phyloP scores from a whole-genome alignment of 257 asterid species.

The Solanum ossicruentum region DNA sequence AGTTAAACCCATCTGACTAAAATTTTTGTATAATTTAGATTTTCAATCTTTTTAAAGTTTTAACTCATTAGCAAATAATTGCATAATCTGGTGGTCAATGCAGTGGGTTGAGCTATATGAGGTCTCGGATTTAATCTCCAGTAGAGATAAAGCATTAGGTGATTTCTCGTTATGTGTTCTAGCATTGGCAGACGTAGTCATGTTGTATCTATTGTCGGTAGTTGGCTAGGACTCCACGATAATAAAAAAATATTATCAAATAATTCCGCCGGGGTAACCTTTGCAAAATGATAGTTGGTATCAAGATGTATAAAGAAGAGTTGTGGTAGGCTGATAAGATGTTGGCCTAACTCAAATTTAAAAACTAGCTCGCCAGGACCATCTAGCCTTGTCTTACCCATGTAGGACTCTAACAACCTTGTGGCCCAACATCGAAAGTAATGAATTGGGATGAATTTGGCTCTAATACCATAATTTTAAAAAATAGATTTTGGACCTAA shows the following conservation, averaged over 20 bases:
- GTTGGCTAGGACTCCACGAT: background rate
- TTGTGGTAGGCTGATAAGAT: background rate
- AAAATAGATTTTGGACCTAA: background rate
- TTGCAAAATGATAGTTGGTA: background rate
- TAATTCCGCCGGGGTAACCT: background rate
- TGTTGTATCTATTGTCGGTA: background rate
- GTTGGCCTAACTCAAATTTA: background rate
- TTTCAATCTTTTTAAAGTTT: background rate
- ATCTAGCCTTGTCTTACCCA: background rate
- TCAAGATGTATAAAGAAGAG: background rate
- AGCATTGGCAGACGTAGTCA: background rate
- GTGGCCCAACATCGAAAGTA: background rate
- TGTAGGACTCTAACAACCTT: background rate
- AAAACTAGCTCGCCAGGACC: background rate
- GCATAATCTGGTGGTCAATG: background rate
- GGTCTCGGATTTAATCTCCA: background rate
- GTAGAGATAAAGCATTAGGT: background rate
- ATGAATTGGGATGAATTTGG: background rate
- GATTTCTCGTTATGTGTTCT: background rate
- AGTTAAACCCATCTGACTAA: background rate
- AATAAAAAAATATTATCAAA: background rate
- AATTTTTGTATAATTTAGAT: background rate
- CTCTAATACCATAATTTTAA: background rate
- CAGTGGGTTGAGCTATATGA: background rate
- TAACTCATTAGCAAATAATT: background rate